Evolutionary conservation across 2,329 filamentous ascomycete genomes (phyloP), one percentile per base, ranked within the genome.

Genomic region (Xylariaceae sp.): DNA sequence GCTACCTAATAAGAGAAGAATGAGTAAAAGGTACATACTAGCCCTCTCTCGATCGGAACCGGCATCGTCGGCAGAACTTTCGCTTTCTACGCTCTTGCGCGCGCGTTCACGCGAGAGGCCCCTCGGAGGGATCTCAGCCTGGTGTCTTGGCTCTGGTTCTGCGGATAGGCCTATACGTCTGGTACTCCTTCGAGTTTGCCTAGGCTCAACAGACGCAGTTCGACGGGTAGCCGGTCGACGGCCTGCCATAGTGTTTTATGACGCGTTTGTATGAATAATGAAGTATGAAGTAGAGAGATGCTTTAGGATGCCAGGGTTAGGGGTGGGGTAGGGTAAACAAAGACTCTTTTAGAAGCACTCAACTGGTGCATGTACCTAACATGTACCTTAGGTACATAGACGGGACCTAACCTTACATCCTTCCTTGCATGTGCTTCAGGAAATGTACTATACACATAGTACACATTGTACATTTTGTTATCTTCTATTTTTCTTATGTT

Each of bases 151-250:
- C 16, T 52, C 54, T 10, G 43, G 41, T 44, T 62, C 59, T 12
- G 37, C 29, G 20, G 56, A 50, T 10, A 46, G 40, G n/a, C 50
- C 59, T 12, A 44, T 48, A 49, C 53, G 65, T 50, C 61, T 65
- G 16, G 62, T 42, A 20, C 50, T 53, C 32, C 59, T 57, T 44
- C 65, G 62, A 12, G 65, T 67, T 19, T 64, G 65, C 54, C 65
- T 62, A 47, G 60, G 64, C 50, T 65, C 62, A 42, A 43, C 26
- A 7, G 62, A 59, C 53, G 50, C 61, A 2, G 54, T 59, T 43
- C 44, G 57, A 48, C 60, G 64, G 18, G 55, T 59, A 41, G 56
- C 18, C 29, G 56, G 54, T 51, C 61, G 66, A 23, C 57, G 62
- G 7, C 57, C 48, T 45, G 52, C 54, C 67, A 69, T 69, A 23